Conservation (phyloP, 2,329 filamentous ascomycete genomes). For the Diaporthe sp. region DNA sequence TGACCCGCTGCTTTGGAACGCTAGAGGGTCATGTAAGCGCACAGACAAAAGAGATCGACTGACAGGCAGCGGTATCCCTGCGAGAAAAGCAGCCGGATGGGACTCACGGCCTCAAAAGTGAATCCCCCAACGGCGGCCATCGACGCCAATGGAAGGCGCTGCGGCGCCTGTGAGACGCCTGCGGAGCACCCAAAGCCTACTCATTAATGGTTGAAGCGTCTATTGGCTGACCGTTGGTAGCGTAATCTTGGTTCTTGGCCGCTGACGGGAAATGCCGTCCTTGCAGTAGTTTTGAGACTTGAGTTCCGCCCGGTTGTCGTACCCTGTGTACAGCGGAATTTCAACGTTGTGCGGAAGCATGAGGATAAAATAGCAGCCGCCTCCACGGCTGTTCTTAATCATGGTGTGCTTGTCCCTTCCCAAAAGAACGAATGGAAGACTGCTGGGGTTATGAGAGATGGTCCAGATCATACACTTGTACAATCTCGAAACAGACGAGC, state of each 20-base stretch:
- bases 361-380: not conserved
- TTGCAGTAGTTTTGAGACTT: not conserved
- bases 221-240: not conserved
- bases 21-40: slow-evolving; percentile 13
- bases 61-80: slow-evolving; percentile 36
- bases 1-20: slow-evolving; percentile 35
- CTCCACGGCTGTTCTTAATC: not conserved
- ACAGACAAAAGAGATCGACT: not conserved
- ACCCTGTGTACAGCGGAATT: not conserved
- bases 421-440: not conserved
- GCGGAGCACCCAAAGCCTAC: not conserved
- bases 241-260: not conserved
- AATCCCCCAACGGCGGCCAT: not conserved
- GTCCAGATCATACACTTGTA: not conserved
- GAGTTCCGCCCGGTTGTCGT: not conserved
- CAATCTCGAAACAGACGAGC: not conserved
- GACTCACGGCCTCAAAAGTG: not conserved
- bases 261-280: slow-evolving; percentile 2
- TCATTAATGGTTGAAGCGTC: not conserved
- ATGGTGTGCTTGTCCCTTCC: not conserved
- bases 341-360: slow-evolving; percentile 1
- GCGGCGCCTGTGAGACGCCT: not conserved
- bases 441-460: not conserved
- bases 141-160: not conserved
- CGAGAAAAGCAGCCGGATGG: not conserved